Conservation (phyloP, 2,329 filamentous ascomycete genomes). For the Mariannaea sp. region DNA sequence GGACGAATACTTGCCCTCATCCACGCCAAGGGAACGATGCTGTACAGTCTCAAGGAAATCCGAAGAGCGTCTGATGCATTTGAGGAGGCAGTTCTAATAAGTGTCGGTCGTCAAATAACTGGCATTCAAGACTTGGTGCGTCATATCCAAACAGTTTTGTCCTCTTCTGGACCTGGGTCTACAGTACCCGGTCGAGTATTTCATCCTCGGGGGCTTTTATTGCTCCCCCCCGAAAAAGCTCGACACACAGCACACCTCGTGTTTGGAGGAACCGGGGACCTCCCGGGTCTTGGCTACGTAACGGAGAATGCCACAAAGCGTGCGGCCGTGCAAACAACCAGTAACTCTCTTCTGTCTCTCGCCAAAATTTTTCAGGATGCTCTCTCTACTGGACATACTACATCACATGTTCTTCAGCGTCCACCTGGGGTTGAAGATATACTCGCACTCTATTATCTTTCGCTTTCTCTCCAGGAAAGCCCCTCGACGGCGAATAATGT, state of each 20-base stretch:
- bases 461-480: constrained; percentile 89
- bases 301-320: constrained; percentile 72
- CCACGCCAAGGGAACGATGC: constrained; percentile 98
- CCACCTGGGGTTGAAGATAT: constrained; percentile 87
- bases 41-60: constrained; percentile 88
- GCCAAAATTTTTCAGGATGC: constrained; percentile 98
- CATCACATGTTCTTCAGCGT: constrained; percentile 60
- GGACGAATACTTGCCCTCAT: constrained; percentile 91
- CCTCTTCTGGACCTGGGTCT: constrained; percentile 36
- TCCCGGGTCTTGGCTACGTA: constrained; percentile 76
- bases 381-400: constrained; percentile 74
- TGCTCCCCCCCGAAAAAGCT: constrained; percentile 83
- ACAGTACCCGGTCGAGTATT: constrained; percentile 18
- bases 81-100: constrained; percentile 92
- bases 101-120: constrained; percentile 70
- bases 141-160: constrained; percentile 74
- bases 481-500: constrained; percentile 98
- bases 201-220: constrained; percentile 57
- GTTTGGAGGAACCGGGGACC: constrained; percentile 74
- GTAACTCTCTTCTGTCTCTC: constrained; percentile 90
- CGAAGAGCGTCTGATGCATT: constrained; percentile 83
- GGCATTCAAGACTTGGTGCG: constrained; percentile 80
- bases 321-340: constrained; percentile 88
- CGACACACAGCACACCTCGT: constrained; percentile 81
- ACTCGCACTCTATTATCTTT: constrained; percentile 91